phyloP scores from a whole-genome alignment of 2,329 filamentous ascomycete species.

The Microdochium nivale region DNA sequence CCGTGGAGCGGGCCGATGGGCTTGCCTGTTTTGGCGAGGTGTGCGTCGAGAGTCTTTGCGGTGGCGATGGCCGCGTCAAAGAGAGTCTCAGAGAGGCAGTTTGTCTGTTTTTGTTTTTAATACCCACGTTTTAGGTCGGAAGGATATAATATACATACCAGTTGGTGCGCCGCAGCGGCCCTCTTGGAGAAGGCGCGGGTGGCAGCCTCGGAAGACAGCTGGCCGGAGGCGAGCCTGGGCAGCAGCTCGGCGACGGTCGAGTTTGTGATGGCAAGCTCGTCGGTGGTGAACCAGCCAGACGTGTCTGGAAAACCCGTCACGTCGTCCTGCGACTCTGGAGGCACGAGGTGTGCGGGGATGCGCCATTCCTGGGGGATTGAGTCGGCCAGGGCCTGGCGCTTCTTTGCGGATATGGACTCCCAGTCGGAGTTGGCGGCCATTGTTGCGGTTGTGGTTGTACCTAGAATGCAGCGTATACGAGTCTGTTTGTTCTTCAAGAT shows the following conservation, averaged over 20 bases:
- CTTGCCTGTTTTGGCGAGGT: slow-evolving; percentile 23
- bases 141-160: no score
- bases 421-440: slow-evolving; percentile 24
- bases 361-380: slow-evolving; percentile 51
- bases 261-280: slow-evolving; percentile 29
- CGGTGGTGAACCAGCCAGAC: slow-evolving; percentile 50
- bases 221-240: slow-evolving; percentile 20
- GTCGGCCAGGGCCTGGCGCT: slow-evolving; percentile 29
- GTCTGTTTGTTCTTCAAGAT: no score
- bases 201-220: slow-evolving; percentile 13
- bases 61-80: slow-evolving; percentile 9
- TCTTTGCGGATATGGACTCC: slow-evolving; percentile 32
- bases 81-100: slow-evolving; percentile 21
- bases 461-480: no score
- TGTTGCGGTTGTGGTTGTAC: slow-evolving; percentile 2
- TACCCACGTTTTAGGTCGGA: no score
- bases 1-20: slow-evolving; percentile 40
- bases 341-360: slow-evolving; percentile 43
- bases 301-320: slow-evolving; percentile 45
- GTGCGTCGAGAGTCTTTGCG: slow-evolving; percentile 30
- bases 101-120: slow-evolving; percentile 2
- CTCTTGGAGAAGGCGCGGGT: slow-evolving; percentile 38
- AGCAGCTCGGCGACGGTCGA: slow-evolving; percentile 22
- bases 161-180: slow-evolving; percentile 37
- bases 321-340: slow-evolving; percentile 42